These are phyloP conservation scores for Claviceps africana DNA, from an alignment of 2,329 filamentous ascomycete genomes.

Conservation along the genomic window DNA sequence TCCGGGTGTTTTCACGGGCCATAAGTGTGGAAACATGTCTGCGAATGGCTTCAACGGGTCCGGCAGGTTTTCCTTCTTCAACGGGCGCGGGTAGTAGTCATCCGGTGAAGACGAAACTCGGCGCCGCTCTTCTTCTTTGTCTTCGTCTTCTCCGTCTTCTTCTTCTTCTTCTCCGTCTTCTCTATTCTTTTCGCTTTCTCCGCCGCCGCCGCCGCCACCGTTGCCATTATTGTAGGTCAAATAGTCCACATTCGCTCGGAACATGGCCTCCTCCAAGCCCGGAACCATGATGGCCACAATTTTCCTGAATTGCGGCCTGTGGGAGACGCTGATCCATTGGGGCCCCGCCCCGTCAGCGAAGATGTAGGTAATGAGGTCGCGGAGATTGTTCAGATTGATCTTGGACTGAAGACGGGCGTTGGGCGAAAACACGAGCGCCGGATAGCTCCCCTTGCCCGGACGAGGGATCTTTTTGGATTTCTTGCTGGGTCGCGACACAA, in stretches of 20 bases:
- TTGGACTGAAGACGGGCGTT: constrained; percentile 45
- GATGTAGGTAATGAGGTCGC: constrained; percentile 51
- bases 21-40: constrained; percentile 74
- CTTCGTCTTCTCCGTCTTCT: constrained; percentile 10
- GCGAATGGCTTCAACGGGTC: constrained; percentile 51
- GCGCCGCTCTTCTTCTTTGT: constrained; percentile 15
- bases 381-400: constrained; percentile 48
- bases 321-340: constrained; percentile 49
- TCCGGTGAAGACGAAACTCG: constrained; percentile 33
- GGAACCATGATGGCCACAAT: constrained; percentile 86
- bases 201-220: neutral
- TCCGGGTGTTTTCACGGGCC: constrained; percentile 78
- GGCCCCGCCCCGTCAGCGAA: constrained; percentile 51
- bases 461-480: constrained; percentile 48
- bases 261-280: constrained; percentile 81
- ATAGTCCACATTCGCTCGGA: constrained; percentile 47
- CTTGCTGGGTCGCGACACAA: constrained; percentile 39
- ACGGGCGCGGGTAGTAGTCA: constrained; percentile 42
- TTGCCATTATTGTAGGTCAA: constrained; percentile 25
- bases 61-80: constrained; percentile 38
- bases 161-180: constrained; percentile 9
- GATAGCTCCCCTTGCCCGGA: constrained; percentile 42
- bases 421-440: constrained; percentile 42
- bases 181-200: too few species aligned
- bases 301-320: constrained; percentile 55